A percentile compares a stretch with the other conserved stretches of the same genome.
Conservation (phyloP, 2,329 filamentous ascomycete species). For the Coleophoma crateriformis region DNA sequence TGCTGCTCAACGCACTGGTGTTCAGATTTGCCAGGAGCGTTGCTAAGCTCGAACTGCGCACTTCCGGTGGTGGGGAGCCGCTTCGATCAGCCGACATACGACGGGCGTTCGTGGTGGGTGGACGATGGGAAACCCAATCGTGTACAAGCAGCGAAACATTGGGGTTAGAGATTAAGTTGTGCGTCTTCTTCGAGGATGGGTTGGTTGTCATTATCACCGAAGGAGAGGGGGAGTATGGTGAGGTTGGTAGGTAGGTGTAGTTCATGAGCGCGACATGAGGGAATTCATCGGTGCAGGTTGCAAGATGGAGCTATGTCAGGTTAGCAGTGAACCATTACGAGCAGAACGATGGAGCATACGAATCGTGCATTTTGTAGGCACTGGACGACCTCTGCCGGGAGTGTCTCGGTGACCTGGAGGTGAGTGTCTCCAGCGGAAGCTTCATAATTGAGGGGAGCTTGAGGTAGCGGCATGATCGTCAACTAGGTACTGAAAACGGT, state of each 20-base stretch:
- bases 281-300: conserved; percentile 76
- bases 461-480: too few relatives aligned
- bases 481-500: too few relatives aligned
- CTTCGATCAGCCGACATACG: conserved; percentile 51
- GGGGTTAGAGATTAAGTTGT: conserved; percentile 78
- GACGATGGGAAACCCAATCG: conserved; percentile 94
- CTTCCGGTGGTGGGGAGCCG: conserved; percentile 51
- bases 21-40: conserved; percentile 86
- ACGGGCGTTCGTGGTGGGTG: conserved; percentile 62
- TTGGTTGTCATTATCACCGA: conserved; percentile 94
- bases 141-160: conserved; percentile 93
- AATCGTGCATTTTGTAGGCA: conserved; percentile 94
- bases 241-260: conserved; percentile 89
- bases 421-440: conserved; percentile 69
- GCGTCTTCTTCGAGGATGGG: conserved; percentile 70
- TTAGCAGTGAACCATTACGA: neutral
- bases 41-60: conserved; percentile 71
- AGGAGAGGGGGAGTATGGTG: conserved; percentile 62
- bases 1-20: conserved; percentile 78
- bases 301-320: conserved; percentile 76
- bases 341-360: conserved; percentile 44
- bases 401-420: conserved; percentile 53
- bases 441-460: conserved; percentile 70
- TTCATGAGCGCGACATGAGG: conserved; percentile 98
- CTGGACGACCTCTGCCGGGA: conserved; percentile 81